Evolutionary conservation across 106 monocot species (phyloP).

Genomic region (Phalaenopsis equestris): DNA sequence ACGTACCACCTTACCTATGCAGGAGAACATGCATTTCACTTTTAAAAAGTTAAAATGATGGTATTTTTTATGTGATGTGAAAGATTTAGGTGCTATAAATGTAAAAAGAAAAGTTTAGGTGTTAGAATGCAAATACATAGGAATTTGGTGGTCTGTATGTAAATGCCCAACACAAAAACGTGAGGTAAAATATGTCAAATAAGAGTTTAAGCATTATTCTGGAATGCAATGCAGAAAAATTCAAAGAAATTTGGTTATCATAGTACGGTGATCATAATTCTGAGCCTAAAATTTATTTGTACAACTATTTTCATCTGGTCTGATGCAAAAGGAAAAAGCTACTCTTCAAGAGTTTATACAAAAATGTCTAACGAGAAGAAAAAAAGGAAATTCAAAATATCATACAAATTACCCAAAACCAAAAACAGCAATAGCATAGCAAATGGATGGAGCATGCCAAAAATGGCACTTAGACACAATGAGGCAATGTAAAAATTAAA

Average conservation of each 20-base stretch:
- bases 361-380: background rate
- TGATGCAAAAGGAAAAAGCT: background rate
- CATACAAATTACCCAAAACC: background rate
- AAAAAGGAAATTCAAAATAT: background rate
- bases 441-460: background rate
- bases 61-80: no score
- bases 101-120: no score
- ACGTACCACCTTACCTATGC: no score
- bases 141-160: no score
- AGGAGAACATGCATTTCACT: no score
- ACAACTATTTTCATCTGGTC: background rate
- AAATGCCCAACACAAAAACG: background rate
- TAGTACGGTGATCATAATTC: background rate
- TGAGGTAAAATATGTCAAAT: background rate
- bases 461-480: background rate
- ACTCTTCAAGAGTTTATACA: background rate
- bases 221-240: background rate
- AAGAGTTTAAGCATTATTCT: slow-evolving; percentile 1
- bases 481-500: background rate
- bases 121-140: no score
- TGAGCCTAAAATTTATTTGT: background rate
- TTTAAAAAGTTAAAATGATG: no score
- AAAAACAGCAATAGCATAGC: background rate
- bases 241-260: background rate
- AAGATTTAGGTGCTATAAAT: no score